Base-by-base conservation (phyloP, 1,139 yeast genomes). In the Yamadazyma pseudoaaseri region DNA sequence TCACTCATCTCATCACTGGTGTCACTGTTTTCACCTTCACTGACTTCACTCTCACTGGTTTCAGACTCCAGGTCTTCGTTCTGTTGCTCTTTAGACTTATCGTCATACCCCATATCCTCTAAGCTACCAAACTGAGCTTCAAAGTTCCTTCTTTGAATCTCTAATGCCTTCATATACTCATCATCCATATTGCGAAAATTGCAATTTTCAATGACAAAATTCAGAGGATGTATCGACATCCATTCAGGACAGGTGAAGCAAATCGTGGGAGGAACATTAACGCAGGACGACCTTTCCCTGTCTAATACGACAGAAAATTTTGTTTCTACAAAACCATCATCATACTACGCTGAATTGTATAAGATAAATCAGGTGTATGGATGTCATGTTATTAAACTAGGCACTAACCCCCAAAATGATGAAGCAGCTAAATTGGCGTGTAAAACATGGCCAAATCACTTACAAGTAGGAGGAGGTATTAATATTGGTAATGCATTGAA, bases 391-490 rank as follows among this genome's bases (percentile, higher is more conserved):
- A 92, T 92, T 49, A 90, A 92, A 56, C 67, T 92, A 3, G 98
- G 98, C 0, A 71, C 86, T 1, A 67, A 72, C 36, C 73, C 74
- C 1, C 81, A 80, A 31, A 90, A 94, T 50, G 96, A 89, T 46
- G 72, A 59, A 9, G 96, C 96, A 0, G 98, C 98, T 0, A 53
- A 62, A 33, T 75, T 76, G 30, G 98, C 97, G 0, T 59, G 92
- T 23, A 39, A 53, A 6, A 71, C 84, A 2, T 87, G 96, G 90
- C 95, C 95, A 0, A 52, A 60, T 3, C 60, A 66, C 16, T 62
- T 92, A 28, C 98, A 92, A 59, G 74, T 92, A 5, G 98, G 98
- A 1, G 98, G 98, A 12, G 97, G 98, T 0, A 86, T 92, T 44
- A 86, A 68, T 39, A 70, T 68, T 17, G 66, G 65, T 1, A 92